Percentiles rank a stretch among this genome's conserved stretches.
Evolutionary conservation across 148 eudicot species (phyloP).

Genomic region (Heliosperma pusillum): DNA sequence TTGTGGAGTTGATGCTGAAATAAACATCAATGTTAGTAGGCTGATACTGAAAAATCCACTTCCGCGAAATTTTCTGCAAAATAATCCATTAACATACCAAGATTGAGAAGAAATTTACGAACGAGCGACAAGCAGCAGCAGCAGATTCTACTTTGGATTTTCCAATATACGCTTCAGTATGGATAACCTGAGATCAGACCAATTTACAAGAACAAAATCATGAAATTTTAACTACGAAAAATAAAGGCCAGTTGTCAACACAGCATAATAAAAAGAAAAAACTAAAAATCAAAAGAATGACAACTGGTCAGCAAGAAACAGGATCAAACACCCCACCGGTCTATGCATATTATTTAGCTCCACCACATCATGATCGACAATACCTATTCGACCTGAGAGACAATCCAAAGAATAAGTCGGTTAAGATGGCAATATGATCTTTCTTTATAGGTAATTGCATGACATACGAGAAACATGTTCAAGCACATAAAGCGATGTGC

Average conservation of each 20-base stretch:
- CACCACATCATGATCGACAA: slow-evolving; percentile 96
- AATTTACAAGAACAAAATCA: not conserved
- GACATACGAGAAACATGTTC: not conserved
- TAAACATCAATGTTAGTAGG: slow-evolving; percentile 17
- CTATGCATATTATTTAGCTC: slow-evolving; percentile 98
- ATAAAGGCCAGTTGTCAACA: not conserved
- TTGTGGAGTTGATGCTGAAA: slow-evolving; percentile 72
- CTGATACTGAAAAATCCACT: not conserved
- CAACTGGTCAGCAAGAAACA: slow-evolving; percentile 5
- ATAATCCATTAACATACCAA: no score
- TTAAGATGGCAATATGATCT: not conserved
- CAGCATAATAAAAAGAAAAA: not conserved
- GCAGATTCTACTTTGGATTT: slow-evolving; percentile 92
- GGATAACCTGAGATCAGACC: slow-evolving; percentile 60
- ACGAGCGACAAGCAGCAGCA: slow-evolving; percentile 90
- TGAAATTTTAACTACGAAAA: not conserved
- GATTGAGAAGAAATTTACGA: slow-evolving; percentile 29
- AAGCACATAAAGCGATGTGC: not conserved
- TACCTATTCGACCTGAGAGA: slow-evolving; percentile 69
- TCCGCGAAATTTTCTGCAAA: slow-evolving; percentile 1
- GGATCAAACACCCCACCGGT: slow-evolving; percentile 53
- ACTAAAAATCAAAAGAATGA: not conserved
- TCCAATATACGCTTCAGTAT: slow-evolving; percentile 82
- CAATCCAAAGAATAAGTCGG: not conserved
- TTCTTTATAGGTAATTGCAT: not conserved